Evolutionary conservation across 169 alveolate genomes (phyloP).

Genomic region (Eimeria sp.): DNA sequence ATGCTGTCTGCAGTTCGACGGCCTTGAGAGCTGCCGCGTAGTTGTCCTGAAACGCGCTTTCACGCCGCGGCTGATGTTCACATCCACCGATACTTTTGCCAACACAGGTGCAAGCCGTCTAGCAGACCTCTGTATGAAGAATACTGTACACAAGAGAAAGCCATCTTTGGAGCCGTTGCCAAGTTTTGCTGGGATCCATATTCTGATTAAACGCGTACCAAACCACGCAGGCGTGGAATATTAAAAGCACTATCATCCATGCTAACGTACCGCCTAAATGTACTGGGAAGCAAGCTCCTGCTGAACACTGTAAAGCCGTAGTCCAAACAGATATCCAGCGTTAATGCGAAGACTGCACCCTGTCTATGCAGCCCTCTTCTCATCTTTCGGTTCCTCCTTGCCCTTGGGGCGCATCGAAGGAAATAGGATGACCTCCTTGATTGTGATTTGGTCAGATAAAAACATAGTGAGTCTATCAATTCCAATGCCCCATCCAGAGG

Average conservation of each 20-base stretch:
- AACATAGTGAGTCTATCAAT: constrained; percentile 99
- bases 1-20: neutral
- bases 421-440: constrained; percentile 98
- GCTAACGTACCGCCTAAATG: neutral
- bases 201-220: neutral
- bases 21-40: neutral
- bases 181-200: neutral
- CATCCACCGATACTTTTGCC: neutral
- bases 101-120: neutral
- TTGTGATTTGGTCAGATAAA: constrained; percentile 96
- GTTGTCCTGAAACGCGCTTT: neutral
- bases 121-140: neutral
- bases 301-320: neutral
- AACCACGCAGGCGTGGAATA: neutral
- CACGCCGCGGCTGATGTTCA: neutral
- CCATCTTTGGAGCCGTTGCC: neutral
- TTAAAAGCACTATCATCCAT: neutral
- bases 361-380: constrained; percentile 17
- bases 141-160: neutral
- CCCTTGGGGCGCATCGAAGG: constrained; percentile 97
- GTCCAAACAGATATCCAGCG: neutral
- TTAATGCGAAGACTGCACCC: neutral
- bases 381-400: constrained; percentile 17
- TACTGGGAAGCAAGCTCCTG: neutral
- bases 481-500: constrained; percentile 99